Conservation (phyloP, 148 eudicot genomes). For the Vaccinium darrowii region DNA sequence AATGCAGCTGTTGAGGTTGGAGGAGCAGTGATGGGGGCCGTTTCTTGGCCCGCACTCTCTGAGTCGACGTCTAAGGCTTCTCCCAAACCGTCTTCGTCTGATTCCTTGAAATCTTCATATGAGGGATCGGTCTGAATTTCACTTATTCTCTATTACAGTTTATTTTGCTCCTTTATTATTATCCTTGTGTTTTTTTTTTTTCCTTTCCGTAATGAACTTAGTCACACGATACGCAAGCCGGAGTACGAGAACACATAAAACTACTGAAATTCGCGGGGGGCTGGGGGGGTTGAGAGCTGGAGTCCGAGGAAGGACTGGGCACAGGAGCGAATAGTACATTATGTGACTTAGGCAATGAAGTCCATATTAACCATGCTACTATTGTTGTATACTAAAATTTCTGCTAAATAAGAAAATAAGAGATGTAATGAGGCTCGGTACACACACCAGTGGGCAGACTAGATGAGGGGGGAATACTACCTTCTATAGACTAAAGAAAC, state of each 20-base stretch:
- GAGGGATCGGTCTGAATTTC: slow-evolving; percentile 34
- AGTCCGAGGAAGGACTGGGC: too few relatives aligned
- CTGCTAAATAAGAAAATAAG: background rate
- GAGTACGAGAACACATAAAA: background rate
- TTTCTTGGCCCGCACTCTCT: slow-evolving; percentile 75
- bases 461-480: background rate
- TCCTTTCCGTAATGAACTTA: too few relatives aligned
- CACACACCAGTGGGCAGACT: background rate
- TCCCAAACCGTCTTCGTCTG: slow-evolving; percentile 46
- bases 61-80: slow-evolving; percentile 60
- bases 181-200: background rate
- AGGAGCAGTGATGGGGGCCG: slow-evolving; percentile 66
- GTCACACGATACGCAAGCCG: background rate
- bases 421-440: background rate
- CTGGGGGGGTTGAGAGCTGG: background rate
- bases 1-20: slow-evolving; percentile 48
- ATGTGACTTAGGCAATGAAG: background rate
- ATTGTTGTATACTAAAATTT: background rate
- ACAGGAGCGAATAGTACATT: too few relatives aligned
- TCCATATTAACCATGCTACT: background rate
- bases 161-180: background rate
- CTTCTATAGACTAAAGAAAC: background rate
- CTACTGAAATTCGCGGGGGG: background rate
- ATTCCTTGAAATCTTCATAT: slow-evolving; percentile 42
- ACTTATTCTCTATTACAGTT: background rate